Base-by-base conservation (phyloP, 768 basidiomycete species). In the Lanmaoa rubissima region DNA sequence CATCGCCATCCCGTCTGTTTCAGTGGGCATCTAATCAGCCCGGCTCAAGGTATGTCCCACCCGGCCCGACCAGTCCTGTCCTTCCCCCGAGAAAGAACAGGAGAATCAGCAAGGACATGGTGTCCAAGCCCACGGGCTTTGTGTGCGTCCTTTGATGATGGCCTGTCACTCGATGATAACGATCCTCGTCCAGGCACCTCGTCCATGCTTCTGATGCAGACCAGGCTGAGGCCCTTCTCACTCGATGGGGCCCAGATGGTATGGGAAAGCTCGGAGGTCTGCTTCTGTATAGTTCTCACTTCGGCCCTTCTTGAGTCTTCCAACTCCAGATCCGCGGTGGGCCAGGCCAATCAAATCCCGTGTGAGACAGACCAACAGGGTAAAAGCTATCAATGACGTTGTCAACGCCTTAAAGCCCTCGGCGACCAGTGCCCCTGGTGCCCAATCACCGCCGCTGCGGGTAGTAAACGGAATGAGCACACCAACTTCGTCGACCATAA, bases 161-260 rank as follows among this genome's bases (percentile, higher is more conserved):
- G 48, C 54, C n/a, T 58, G 24, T 48, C 59, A 54, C 58, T 53
- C 58, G 53, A 58, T 50, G 61, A 47, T 52, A 41, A 55, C 69
- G 61, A 65, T 53, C 59, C 57, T 59, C 55, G 46, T 62, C 50
- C 68, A 94, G 92, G 51, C 93, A 96, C 76, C 79, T 93, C 60
- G 86, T 94, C 11, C 93, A 95, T 75, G 92, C 94, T 32, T 93
- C 90, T 55, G 90, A 94, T 74, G 90, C 88, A 13, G 90, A 90
- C 74, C 90, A 95, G 69, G 83, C 90, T 35, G 90, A 91, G 71
- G 92, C 89, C 26, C 79, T 95, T 57, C 85, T 95, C 48, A 86
- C 83, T 61, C 83, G 92, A 54, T 94, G 94, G 92, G 88, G 89
- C 38, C 88, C 89, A 44, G 93, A 95, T 73, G 87, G 92, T 40